A percentile compares a stretch with the other conserved stretches of the same genome.
Evolutionary conservation across 2,329 filamentous ascomycete species (phyloP).

Genomic region (Ophiocordyceps unilateralis): DNA sequence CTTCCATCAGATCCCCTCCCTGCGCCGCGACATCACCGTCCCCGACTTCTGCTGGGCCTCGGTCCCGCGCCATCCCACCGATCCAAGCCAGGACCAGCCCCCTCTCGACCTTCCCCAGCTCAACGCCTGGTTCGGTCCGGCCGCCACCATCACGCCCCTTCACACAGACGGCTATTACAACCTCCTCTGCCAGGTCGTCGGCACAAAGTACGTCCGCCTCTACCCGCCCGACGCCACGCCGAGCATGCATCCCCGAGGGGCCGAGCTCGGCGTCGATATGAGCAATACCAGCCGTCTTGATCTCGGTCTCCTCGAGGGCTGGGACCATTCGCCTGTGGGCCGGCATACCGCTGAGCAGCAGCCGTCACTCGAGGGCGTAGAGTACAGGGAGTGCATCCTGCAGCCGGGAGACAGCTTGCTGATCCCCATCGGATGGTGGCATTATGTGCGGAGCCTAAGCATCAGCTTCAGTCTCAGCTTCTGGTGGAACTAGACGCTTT

Average conservation of each 20-base stretch:
- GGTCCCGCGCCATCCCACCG: conserved; percentile 38
- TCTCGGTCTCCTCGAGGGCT: conserved; percentile 49
- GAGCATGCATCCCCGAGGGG: conserved; percentile 41
- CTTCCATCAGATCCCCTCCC: conserved; percentile 60
- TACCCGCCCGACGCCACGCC: conserved; percentile 51
- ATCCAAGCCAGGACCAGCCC: conserved; percentile 17
- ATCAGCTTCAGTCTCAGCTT: conserved; percentile 92
- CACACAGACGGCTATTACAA: conserved; percentile 95
- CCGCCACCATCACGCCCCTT: conserved; percentile 74
- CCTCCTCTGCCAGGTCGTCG: conserved; percentile 75
- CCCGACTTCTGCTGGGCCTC: conserved; percentile 73
- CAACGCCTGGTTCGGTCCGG: conserved; percentile 88
- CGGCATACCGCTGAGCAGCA: conserved; percentile 7
- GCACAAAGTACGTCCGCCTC: conserved; percentile 78
- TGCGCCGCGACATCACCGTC: conserved; percentile 58
- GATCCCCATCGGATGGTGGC: conserved; percentile 94
- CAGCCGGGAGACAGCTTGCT: conserved; percentile 72
- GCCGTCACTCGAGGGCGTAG: conserved; percentile 24
- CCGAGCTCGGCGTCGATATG: conserved; percentile 69
- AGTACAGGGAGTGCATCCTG: conserved; percentile 63
- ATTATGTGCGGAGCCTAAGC: conserved; percentile 76
- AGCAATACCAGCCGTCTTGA: conserved; percentile 75
- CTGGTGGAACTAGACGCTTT: conserved; percentile 55
- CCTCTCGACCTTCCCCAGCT: conserved; percentile 45
- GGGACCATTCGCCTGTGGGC: conserved; percentile 24